Percentiles rank a stretch among this genome's conserved stretches.
Conservation (phyloP, 371 early-diverging fungal genomes). For the Apophysomyces ossiformis region DNA sequence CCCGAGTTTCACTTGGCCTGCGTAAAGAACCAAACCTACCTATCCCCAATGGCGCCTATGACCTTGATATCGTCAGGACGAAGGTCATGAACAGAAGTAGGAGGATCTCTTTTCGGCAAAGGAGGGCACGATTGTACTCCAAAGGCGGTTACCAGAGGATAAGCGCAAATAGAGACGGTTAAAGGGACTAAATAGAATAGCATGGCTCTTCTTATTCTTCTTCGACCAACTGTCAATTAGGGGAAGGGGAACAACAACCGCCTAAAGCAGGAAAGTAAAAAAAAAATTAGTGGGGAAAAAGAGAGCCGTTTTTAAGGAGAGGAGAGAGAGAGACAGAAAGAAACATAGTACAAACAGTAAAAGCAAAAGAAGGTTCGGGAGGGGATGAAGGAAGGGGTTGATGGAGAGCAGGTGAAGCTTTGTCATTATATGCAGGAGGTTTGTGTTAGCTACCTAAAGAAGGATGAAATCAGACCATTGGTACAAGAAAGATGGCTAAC, state of each 20-base stretch:
- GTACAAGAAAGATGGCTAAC: no score
- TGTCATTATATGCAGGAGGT: background rate
- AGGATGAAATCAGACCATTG: no score
- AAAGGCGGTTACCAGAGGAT: background rate
- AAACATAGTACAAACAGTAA: background rate
- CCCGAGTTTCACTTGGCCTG: background rate
- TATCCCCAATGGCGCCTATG: conserved; percentile 35
- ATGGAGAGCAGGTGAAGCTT: no score
- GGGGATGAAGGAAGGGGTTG: background rate
- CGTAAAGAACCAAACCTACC: conserved; percentile 20
- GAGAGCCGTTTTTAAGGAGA: background rate
- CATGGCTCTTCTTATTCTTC: background rate
- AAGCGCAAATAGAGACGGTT: background rate
- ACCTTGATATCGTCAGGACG: conserved; percentile 25
- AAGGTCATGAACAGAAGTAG: conserved; percentile 24
- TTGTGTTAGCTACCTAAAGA: no score
- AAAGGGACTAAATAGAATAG: background rate
- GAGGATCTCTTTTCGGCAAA: background rate
- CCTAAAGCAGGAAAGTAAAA: no score
- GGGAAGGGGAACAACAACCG: background rate
- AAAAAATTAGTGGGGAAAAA: background rate
- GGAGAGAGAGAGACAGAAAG: background rate
- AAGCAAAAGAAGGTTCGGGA: background rate
- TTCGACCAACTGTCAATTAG: background rate
- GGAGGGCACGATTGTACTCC: conserved; percentile 9